phyloP scores from a whole-genome alignment of 2,329 filamentous ascomycete genomes.

The Myriosclerotinia curreyana region DNA sequence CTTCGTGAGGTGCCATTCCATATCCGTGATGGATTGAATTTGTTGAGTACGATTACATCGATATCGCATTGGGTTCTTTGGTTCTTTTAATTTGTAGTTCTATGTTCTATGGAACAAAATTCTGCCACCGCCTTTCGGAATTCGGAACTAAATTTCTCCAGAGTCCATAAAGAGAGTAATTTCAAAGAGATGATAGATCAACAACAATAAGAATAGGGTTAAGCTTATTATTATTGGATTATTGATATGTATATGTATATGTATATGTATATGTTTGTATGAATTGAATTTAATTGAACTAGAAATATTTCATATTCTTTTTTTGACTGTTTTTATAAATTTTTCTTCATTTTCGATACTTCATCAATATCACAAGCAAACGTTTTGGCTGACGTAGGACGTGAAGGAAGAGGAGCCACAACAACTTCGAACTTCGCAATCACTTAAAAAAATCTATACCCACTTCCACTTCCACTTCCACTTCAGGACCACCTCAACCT shows the following conservation, averaged over 20 bases:
- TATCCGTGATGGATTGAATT: slow-evolving; percentile 33
- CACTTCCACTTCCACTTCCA: too few relatives aligned
- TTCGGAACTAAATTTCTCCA: slow-evolving; percentile 5
- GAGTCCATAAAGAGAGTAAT: neutral
- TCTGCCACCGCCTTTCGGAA: slow-evolving; percentile 23
- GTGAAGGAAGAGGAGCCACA: slow-evolving; percentile 9
- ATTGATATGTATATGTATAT: too few relatives aligned
- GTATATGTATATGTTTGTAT: neutral
- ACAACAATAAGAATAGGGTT: too few relatives aligned
- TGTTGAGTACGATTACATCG: too few relatives aligned
- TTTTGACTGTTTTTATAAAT: too few relatives aligned
- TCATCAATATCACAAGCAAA: slow-evolving; percentile 20
- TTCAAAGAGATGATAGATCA: too few relatives aligned
- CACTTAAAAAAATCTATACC: slow-evolving; percentile 5
- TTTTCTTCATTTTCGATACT: neutral
- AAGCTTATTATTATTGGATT: too few relatives aligned
- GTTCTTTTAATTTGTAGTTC: neutral
- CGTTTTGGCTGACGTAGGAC: slow-evolving; percentile 20
- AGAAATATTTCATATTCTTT: neutral
- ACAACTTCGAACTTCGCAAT: slow-evolving; percentile 3
- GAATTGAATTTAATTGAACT: too few relatives aligned
- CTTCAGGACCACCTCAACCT: slow-evolving; percentile 3
- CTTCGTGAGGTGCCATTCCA: slow-evolving; percentile 40
- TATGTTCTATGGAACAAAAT: neutral
- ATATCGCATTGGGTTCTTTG: neutral